Conservation (phyloP, 1,139 yeast species). For the Taiozyma onychis region DNA sequence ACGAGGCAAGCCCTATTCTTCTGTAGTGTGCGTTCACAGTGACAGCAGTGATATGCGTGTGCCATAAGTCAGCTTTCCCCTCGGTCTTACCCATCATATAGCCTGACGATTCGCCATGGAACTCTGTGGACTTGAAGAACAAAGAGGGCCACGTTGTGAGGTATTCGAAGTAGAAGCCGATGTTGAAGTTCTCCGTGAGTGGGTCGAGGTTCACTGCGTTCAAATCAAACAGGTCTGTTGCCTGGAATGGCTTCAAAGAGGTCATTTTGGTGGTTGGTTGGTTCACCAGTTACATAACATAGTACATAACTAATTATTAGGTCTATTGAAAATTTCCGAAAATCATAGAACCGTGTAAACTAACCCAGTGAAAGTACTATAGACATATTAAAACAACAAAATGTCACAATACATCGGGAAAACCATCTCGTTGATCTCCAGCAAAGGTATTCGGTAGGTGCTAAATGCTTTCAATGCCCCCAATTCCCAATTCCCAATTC, state of each 20-base stretch:
- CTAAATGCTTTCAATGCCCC: no score
- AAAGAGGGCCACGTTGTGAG: slow-evolving; percentile 83
- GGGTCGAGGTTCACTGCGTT: slow-evolving; percentile 81
- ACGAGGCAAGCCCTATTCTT: slow-evolving; percentile 78
- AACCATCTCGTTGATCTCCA: slow-evolving; percentile 83
- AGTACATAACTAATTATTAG: no score
- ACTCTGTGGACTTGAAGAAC: slow-evolving; percentile 67
- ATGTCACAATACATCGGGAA: slow-evolving; percentile 93
- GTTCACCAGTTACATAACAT: no score
- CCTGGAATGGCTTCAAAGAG: slow-evolving; percentile 76
- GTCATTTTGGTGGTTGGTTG: slow-evolving; percentile 49
- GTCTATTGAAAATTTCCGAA: neutral
- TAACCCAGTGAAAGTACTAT: neutral
- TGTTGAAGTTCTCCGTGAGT: slow-evolving; percentile 83
- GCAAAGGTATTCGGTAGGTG: slow-evolving; percentile 65
- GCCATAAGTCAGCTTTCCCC: slow-evolving; percentile 84
- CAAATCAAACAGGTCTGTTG: slow-evolving; percentile 70
- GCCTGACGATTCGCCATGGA: slow-evolving; percentile 42
- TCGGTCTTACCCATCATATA: slow-evolving; percentile 97
- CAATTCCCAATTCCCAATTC: no score
- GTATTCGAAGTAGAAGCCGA: slow-evolving; percentile 80
- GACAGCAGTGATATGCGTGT: slow-evolving; percentile 94
- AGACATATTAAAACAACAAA: neutral
- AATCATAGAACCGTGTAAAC: neutral
- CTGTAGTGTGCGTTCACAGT: slow-evolving; percentile 82